Percentiles rank a stretch among this genome's conserved stretches.
Evolutionary conservation across 2,329 filamentous ascomycete genomes (phyloP).

Genomic region (Endothia cerciana): DNA sequence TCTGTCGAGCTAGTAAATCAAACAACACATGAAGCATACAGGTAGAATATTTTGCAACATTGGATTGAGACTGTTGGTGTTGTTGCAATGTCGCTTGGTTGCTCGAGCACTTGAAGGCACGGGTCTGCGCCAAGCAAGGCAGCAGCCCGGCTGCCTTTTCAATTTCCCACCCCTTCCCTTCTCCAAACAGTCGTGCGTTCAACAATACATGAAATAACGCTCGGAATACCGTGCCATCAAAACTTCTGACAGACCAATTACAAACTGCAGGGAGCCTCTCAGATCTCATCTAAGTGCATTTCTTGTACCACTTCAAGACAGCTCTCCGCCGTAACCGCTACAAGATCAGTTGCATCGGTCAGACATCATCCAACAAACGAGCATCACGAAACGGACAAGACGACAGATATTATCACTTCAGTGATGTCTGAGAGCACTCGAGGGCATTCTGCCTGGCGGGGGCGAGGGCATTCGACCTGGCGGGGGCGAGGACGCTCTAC

Average conservation of each 20-base stretch:
- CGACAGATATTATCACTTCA: neutral
- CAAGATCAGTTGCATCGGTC: neutral
- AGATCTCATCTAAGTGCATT: neutral
- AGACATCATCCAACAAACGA: neutral
- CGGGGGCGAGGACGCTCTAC: slow-evolving; percentile 7
- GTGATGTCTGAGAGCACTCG: slow-evolving; percentile 15
- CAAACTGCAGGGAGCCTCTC: neutral
- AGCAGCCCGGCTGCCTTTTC: slow-evolving; percentile 12
- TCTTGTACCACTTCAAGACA: neutral
- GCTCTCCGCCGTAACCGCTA: neutral
- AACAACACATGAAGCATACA: neutral
- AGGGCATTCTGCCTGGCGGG: slow-evolving; percentile 19
- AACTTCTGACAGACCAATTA: neutral
- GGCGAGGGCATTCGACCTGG: slow-evolving; percentile 8
- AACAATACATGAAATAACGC: neutral
- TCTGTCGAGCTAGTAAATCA: neutral
- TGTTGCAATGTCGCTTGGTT: neutral
- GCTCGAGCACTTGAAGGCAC: neutral
- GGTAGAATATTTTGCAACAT: neutral
- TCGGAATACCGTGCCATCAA: neutral
- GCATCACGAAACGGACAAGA: neutral
- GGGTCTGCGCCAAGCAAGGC: slow-evolving; percentile 27
- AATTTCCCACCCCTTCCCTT: slow-evolving; percentile 19
- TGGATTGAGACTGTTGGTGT: neutral
- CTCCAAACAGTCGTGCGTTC: neutral